Base-by-base conservation (phyloP, 352 stramenopile species). In the Pythium insidiosum region DNA sequence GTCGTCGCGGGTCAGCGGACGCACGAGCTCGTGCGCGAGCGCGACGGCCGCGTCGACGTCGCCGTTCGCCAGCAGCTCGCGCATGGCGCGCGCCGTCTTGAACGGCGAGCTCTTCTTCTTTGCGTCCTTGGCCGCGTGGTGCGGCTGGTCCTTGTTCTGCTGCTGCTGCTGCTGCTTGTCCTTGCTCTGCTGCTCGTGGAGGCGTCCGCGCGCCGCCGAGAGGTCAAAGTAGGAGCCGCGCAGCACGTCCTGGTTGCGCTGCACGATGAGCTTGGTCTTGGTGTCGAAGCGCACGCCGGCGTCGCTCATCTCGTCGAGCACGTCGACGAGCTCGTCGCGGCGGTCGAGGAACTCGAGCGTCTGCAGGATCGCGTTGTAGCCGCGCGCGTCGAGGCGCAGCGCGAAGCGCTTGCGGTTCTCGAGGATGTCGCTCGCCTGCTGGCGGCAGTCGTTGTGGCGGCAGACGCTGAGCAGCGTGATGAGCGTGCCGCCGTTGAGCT, bases 361-460 rank as follows among this genome's bases (percentile, higher is more conserved):
- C 55, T 66, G 62, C 40, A 90, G 52, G 43, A 90, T 82, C 23
- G 57, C 64, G 43, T 90, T 90, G 57, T 84, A 90, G 18, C 59
- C 74, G 47, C 69, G 68, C 12, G 77, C 68, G 42, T 90, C 61
- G 11, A 90, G 60, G 25, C 57, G 53, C 41, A 90, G 50, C 50
- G 86, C 67, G 39, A 90, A 90, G 34, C 75, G 79, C 50, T 76
- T 83, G 51, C 77, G 73, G 56, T 89, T 89, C 6, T 66, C 67
- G 26, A 89, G 48, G 34, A 89, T 86, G 53, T 87, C 73, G 16
- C 63, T 52, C 5, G 77, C 73, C 41, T 89, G 69, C 48, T 87
- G 66, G 18, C 61, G 56, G 55, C 77, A 89, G 50, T 82, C 67
- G 53, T 84, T 84, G 59, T 64, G 66, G 26, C 61, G 63, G 52